Base-by-base conservation (phyloP, 2,329 filamentous ascomycete species). In the Colletotrichum spaethianum region DNA sequence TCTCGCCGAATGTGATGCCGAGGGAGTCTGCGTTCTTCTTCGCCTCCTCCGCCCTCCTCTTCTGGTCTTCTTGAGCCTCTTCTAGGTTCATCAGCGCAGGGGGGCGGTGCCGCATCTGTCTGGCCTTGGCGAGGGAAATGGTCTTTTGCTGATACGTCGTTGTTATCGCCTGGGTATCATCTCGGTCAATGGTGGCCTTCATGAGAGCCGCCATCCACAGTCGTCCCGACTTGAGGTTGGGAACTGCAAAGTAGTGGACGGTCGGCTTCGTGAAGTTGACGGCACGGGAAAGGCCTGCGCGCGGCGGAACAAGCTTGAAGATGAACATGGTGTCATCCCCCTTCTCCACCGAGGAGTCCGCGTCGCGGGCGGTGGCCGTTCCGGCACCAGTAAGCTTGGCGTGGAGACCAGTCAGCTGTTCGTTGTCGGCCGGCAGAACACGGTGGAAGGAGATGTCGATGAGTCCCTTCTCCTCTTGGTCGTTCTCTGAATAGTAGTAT, bases 151-250 rank as follows among this genome's bases (percentile, higher is more conserved):
- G 96, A 83, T 98, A 98, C 4, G 95, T 98, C 4, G 94, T 96
- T 26, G 94, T 95, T 72, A 98, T 92, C 12, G 93, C 90, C 73
- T 93, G 89, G 4, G 89, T 89, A 78, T 93, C 91, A 76, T 99
- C 96, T 73, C 96, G 93, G 79, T 98, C 96, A 77, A 99, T 99
- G 1, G 96, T 99, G 14, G 96, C 96, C 84, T 99, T 99, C 94
- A 99, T 97, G 63, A 99, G 85, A 7, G 96, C 96, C 5, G 95
- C 96, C 96, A 99, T 99, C 96, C 96, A 99, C 50, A 97, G 85
- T 16, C 96, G 91, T 20, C 96, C 96, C 79, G 96, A 91, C 77
- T 94, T 91, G 70, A 98, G 86, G 77, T 93, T 98, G 63, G 97
- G 95, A 28, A 98, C 95, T 6, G 97, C 96, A 81, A 99, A 99